A percentile compares a stretch with the other conserved stretches of the same genome.
These are phyloP conservation scores for Fusarium buxicola DNA, from an alignment of 2,329 filamentous ascomycete species.

Conservation along the genomic window DNA sequence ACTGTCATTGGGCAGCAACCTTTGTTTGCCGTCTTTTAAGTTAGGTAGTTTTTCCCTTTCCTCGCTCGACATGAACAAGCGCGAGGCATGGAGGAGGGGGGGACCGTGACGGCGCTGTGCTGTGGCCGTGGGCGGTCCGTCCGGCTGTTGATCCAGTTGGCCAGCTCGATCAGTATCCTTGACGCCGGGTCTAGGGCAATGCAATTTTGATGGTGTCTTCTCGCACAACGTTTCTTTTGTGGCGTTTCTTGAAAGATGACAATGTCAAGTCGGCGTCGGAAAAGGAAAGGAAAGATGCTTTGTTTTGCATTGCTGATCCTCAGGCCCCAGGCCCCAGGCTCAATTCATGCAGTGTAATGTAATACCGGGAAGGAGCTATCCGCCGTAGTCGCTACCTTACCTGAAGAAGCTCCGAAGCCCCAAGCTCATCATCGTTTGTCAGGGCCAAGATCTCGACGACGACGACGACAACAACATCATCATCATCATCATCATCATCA, in stretches of 20 bases:
- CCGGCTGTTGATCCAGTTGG: constrained; percentile 60
- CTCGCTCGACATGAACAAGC: constrained; percentile 9
- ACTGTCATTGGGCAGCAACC: constrained; percentile 53
- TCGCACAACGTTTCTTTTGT: constrained; percentile 21
- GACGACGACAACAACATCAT: no score
- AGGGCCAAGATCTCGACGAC: constrained; percentile 9
- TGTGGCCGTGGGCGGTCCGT: constrained; percentile 46
- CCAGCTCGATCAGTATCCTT: constrained; percentile 49
- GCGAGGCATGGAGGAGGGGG: constrained; percentile 24
- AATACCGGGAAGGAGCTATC: constrained; percentile 21
- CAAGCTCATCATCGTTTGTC: neutral
- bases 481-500: no score
- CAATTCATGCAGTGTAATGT: constrained; percentile 17
- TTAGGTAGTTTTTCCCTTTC: neutral
- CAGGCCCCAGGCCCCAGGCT: constrained; percentile 21
- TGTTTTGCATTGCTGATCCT: constrained; percentile 23
- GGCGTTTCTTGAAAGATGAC: constrained; percentile 14
- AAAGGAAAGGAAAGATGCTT: constrained; percentile 23
- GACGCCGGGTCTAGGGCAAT: constrained; percentile 28
- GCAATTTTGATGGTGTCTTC: constrained; percentile 25
- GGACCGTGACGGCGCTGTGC: constrained; percentile 10
- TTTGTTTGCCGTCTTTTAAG: constrained; percentile 10
- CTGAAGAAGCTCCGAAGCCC: constrained; percentile 14
- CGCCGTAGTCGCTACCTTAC: constrained; percentile 20
- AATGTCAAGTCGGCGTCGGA: constrained; percentile 12